phyloP scores from a whole-genome alignment of 1,284 basidiomycete species.

The Blastosporella zonata region DNA sequence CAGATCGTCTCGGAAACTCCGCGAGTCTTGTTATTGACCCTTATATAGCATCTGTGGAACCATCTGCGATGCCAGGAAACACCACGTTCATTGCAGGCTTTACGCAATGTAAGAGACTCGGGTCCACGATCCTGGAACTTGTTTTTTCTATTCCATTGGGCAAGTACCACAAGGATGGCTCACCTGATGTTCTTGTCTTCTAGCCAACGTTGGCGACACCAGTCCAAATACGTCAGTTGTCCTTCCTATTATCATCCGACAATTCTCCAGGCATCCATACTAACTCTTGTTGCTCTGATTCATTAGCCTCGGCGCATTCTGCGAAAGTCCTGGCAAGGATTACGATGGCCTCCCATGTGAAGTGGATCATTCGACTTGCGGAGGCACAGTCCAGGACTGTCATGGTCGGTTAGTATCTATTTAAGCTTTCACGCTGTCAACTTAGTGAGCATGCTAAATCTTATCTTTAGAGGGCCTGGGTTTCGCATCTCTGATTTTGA shows the following conservation, averaged over 20 bases:
- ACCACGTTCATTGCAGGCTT: constrained; percentile 74
- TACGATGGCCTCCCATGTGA: constrained; percentile 68
- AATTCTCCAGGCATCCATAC: constrained; percentile 8
- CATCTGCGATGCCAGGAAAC: constrained; percentile 63
- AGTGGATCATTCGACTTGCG: constrained; percentile 69
- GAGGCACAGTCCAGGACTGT: constrained; percentile 63
- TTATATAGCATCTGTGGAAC: constrained; percentile 55
- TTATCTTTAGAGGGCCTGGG: constrained; percentile 56
- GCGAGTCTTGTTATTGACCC: constrained; percentile 7
- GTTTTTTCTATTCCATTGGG: background rate
- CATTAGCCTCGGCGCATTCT: constrained; percentile 65
- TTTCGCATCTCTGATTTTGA: constrained; percentile 71
- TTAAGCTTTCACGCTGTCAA: background rate
- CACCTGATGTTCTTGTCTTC: constrained; percentile 9
- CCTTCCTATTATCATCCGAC: background rate
- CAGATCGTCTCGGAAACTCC: constrained; percentile 17
- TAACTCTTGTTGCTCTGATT: constrained; percentile 1
- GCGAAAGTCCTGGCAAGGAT: constrained; percentile 67
- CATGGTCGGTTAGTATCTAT: constrained; percentile 59
- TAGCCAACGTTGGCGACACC: constrained; percentile 77
- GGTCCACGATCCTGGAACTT: constrained; percentile 6
- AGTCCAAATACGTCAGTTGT: constrained; percentile 69
- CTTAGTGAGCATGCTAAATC: background rate
- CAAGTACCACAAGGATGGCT: background rate
- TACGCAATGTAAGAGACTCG: constrained; percentile 54